Evolutionary conservation across 495 filamentous ascomycete species (phyloP).

Genomic region (Aspergillus hancockii): DNA sequence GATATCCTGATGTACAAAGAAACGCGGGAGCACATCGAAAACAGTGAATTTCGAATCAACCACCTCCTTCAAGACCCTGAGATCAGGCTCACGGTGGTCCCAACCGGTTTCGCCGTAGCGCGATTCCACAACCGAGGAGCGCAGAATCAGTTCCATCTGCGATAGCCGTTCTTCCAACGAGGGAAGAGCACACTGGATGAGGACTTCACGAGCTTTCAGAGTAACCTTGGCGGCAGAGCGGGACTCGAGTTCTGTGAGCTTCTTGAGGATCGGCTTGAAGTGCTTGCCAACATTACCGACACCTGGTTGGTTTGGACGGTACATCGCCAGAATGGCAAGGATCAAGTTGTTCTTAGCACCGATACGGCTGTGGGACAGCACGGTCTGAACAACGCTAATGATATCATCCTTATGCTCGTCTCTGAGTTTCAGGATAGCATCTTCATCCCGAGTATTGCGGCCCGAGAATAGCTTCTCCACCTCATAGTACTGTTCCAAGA

Average conservation of each 20-base stretch:
- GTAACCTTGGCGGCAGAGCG: conserved; percentile 92
- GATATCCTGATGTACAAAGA: conserved; percentile 90
- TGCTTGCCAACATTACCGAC: conserved; percentile 84
- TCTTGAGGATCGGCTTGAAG: conserved; percentile 79
- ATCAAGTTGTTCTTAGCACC: conserved; percentile 93
- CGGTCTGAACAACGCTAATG: conserved; percentile 75
- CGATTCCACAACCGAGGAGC: conserved; percentile 94
- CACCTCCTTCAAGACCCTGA: conserved; percentile 90
- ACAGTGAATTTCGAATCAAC: conserved; percentile 98
- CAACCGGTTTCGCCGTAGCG: conserved; percentile 96
- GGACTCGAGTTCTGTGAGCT: conserved; percentile 88
- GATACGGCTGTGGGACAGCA: conserved; percentile 90
- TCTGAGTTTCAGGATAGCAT: conserved; percentile 88
- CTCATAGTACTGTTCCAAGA: conserved; percentile 77
- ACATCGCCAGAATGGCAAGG: conserved; percentile 88
- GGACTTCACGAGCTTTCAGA: conserved; percentile 91
- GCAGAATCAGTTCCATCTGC: conserved; percentile 98
- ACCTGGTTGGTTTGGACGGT: conserved; percentile 90
- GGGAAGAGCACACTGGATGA: conserved; percentile 95
- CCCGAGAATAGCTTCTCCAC: conserved; percentile 87
- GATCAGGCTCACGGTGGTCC: conserved; percentile 90
- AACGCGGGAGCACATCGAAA: conserved; percentile 90
- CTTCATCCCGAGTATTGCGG: conserved; percentile 83
- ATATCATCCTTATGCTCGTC: conserved; percentile 96
- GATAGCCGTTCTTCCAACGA: conserved; percentile 91